phyloP scores from a whole-genome alignment of 1,284 basidiomycete species.

The Heterobasidion irregulare region DNA sequence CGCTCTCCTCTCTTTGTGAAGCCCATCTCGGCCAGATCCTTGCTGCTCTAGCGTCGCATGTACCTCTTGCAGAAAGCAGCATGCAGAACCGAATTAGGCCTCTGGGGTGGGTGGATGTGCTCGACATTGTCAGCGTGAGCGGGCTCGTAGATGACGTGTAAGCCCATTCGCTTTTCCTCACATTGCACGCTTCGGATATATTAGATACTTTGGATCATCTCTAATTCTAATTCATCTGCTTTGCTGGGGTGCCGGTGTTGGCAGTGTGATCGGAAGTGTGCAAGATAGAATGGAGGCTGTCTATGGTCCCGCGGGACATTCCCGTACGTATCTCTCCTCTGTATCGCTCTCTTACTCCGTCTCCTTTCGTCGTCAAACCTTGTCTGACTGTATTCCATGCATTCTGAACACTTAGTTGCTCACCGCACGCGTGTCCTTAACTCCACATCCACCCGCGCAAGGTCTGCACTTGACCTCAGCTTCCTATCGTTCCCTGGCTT shows the following conservation, averaged over 20 bases:
- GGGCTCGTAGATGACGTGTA: constrained; percentile 32
- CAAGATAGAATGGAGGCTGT: constrained; percentile 27
- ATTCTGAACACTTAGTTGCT: neutral
- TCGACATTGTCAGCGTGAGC: constrained; percentile 32
- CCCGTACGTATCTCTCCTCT: neutral
- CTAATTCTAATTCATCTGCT: constrained; percentile 5
- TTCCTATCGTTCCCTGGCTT: no score
- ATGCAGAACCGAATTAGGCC: constrained; percentile 45
- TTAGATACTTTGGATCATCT: neutral
- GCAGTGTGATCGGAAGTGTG: constrained; percentile 30
- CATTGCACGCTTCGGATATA: neutral
- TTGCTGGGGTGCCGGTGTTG: constrained; percentile 1
- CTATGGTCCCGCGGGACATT: constrained; percentile 10
- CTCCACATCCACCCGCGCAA: no score
- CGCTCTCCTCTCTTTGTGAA: constrained; percentile 25
- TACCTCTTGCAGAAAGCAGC: constrained; percentile 34
- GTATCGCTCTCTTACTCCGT: constrained; percentile 1
- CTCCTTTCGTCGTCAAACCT: neutral
- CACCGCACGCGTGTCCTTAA: neutral
- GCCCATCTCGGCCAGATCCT: constrained; percentile 36
- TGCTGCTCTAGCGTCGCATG: constrained; percentile 34
- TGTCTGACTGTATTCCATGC: neutral
- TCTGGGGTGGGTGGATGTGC: constrained; percentile 39
- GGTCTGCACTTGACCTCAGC: no score
- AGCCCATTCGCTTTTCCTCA: constrained; percentile 15